Conservation (phyloP, 2,329 filamentous ascomycete species). For the Venturiaceae sp. region DNA sequence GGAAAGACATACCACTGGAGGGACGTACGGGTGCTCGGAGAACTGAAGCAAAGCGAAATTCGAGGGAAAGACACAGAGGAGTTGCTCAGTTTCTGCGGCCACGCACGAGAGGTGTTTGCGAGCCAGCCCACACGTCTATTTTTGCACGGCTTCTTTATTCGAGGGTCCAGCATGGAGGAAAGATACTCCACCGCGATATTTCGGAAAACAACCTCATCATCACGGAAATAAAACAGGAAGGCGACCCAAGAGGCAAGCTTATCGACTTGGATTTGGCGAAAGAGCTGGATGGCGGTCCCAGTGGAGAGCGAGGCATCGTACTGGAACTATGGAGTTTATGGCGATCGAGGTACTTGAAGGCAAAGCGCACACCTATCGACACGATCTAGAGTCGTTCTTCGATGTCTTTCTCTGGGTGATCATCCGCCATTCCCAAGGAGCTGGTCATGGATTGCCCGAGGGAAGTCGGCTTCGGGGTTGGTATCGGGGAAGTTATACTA, state of each 20-base stretch:
- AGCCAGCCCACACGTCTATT: conserved; percentile 25
- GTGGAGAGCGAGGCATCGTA: too few relatives aligned
- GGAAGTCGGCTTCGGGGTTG: not conserved
- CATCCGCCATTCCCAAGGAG: not conserved
- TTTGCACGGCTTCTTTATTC: conserved; percentile 27
- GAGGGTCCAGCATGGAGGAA: conserved; percentile 21
- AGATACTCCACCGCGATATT: conserved; percentile 28
- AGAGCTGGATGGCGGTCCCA: conserved; percentile 8
- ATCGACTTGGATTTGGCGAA: conserved; percentile 27
- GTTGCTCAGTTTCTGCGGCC: conserved; percentile 6
- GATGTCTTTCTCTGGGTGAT: conserved; percentile 21
- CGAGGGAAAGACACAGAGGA: not conserved
- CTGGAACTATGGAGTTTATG: conserved; percentile 25
- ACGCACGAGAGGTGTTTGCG: conserved; percentile 18
- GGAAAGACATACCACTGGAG: conserved; percentile 6
- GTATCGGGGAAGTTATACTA: not conserved
- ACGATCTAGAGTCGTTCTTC: conserved; percentile 24
- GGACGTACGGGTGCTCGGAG: conserved; percentile 9
- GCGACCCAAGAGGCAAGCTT: conserved; percentile 20
- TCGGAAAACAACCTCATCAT: conserved; percentile 31
- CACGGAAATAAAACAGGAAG: conserved; percentile 10
- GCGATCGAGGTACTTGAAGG: conserved; percentile 23
- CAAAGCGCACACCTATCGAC: conserved; percentile 21
- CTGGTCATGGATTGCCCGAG: not conserved
- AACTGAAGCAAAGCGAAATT: conserved; percentile 5